Conservation (phyloP, 2,329 filamentous ascomycete genomes). For the Cordyceps tenuipes region DNA sequence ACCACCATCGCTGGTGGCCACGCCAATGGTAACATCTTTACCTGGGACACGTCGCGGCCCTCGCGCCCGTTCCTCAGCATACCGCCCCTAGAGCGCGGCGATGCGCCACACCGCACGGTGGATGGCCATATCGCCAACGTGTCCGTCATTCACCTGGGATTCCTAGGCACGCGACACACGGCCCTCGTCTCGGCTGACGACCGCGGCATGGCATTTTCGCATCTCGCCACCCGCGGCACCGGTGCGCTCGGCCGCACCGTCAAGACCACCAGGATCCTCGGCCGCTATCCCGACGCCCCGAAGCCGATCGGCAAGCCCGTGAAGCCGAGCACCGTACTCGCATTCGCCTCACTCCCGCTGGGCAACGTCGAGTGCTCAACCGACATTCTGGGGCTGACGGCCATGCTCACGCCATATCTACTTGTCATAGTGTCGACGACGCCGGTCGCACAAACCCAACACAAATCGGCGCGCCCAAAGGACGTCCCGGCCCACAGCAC, state of each 20-base stretch:
- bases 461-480: conserved; percentile 86
- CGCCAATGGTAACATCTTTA: conserved; percentile 85
- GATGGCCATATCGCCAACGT: conserved; percentile 79
- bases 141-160: conserved; percentile 83
- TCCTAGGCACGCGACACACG: conserved; percentile 86
- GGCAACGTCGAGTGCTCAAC: conserved; percentile 90
- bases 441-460: conserved; percentile 89
- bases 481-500: conserved; percentile 84
- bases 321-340: conserved; percentile 91
- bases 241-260: conserved; percentile 78
- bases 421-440: conserved; percentile 96
- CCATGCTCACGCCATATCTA: conserved; percentile 90
- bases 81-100: conserved; percentile 60
- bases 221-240: conserved; percentile 84
- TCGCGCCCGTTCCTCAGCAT: conserved; percentile 85
- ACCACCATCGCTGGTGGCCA: conserved; percentile 87
- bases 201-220: conserved; percentile 94
- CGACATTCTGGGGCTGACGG: conserved; percentile 82
- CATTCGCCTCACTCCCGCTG: conserved; percentile 80
- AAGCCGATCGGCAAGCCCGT: conserved; percentile 55
- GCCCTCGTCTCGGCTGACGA: conserved; percentile 93
- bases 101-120: conserved; percentile 54
- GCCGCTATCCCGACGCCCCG: conserved; percentile 72
- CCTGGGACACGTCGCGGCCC: conserved; percentile 83
- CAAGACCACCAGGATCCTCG: conserved; percentile 83